phyloP scores from a whole-genome alignment of 164 flowering plant genomes.

The Liquidambar formosana region DNA sequence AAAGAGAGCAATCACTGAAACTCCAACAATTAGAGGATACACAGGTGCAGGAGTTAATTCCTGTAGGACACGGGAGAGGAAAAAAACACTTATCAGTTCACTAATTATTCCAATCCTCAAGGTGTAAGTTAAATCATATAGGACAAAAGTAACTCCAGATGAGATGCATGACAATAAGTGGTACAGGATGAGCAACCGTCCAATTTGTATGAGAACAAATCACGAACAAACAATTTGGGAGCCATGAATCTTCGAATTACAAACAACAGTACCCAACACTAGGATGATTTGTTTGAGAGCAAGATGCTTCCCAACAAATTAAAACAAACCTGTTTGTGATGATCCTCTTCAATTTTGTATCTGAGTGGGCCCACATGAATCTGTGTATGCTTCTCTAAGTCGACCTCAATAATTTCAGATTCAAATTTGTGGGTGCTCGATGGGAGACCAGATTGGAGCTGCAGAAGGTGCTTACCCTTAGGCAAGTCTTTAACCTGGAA shows the following conservation, averaged over 20 bases:
- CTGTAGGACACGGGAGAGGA: slow-evolving; percentile 41
- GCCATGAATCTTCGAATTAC: no score
- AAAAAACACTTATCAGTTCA: not conserved
- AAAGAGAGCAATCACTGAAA: slow-evolving; percentile 68
- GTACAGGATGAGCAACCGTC: not conserved
- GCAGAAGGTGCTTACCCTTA: slow-evolving; percentile 70
- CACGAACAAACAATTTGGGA: not conserved
- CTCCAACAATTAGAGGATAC: slow-evolving; percentile 76
- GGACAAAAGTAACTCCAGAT: not conserved
- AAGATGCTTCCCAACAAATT: not conserved
- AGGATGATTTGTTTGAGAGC: no score
- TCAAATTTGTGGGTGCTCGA: slow-evolving; percentile 60
- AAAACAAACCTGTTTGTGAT: slow-evolving; percentile 68
- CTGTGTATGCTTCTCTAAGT: slow-evolving; percentile 69
- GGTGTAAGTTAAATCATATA: not conserved
- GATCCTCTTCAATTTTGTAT: slow-evolving; percentile 63
- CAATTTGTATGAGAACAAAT: not conserved
- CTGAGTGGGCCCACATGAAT: slow-evolving; percentile 83
- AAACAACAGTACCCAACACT: no score
- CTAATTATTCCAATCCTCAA: not conserved
- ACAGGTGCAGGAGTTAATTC: slow-evolving; percentile 90
- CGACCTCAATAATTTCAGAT: slow-evolving; percentile 82
- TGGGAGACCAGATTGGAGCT: slow-evolving; percentile 59
- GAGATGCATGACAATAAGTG: not conserved
- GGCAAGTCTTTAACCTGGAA: slow-evolving; percentile 86